phyloP scores from a whole-genome alignment of 2,329 filamentous ascomycete genomes.

The Cyphellophora attinorum region DNA sequence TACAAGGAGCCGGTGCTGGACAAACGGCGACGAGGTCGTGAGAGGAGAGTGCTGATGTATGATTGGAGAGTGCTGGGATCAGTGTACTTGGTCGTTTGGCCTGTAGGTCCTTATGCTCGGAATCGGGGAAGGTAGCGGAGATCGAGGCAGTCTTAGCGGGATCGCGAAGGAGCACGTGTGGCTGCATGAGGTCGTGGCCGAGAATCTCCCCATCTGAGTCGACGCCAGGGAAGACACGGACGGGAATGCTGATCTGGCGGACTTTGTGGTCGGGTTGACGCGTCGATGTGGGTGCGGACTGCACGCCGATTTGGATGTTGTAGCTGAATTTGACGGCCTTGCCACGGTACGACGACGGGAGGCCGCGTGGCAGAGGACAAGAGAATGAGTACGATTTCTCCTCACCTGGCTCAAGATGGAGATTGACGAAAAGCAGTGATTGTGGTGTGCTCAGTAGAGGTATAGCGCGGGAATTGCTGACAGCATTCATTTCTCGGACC shows the following conservation, averaged over 20 bases:
- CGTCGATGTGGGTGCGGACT: conserved; percentile 60
- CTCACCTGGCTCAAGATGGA: conserved; percentile 78
- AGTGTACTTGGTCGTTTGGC: conserved; percentile 35
- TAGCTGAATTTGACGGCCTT: conserved; percentile 91
- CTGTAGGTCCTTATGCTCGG: no score
- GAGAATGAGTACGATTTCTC: conserved; percentile 79
- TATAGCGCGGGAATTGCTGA: conserved; percentile 74
- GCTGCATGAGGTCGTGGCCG: conserved; percentile 87
- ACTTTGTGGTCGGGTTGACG: conserved; percentile 62
- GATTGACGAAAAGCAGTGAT: conserved; percentile 89
- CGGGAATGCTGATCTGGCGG: conserved; percentile 83
- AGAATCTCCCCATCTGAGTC: conserved; percentile 80
- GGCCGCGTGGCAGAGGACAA: conserved; percentile 73
- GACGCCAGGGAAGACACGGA: conserved; percentile 86
- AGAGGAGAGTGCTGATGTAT: conserved; percentile 21
- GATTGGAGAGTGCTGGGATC: conserved; percentile 60
- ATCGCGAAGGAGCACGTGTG: conserved; percentile 81
- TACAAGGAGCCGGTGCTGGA: conserved; percentile 16
- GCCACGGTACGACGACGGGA: conserved; percentile 86
- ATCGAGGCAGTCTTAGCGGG: conserved; percentile 58
- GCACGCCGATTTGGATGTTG: conserved; percentile 82
- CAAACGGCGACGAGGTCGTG: conserved; percentile 15
- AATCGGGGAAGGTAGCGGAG: conserved; percentile 32
- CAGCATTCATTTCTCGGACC: conserved; percentile 89
- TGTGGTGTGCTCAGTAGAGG: conserved; percentile 91